Percentiles rank a stretch among this genome's conserved stretches.
phyloP scores from a whole-genome alignment of 176 grass and related monocot genomes.

The Oryza coarctata region DNA sequence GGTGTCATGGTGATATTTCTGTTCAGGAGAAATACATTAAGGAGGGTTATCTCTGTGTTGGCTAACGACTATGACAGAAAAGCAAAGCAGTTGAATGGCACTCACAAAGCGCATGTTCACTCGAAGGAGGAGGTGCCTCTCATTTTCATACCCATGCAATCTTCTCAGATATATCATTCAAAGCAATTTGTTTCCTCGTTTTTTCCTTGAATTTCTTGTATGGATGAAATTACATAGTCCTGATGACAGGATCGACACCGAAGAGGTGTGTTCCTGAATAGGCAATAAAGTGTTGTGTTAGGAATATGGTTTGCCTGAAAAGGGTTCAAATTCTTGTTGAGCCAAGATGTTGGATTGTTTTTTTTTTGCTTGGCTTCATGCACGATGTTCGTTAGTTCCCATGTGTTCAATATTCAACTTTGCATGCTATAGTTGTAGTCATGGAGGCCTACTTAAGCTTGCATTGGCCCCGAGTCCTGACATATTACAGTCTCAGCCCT shows the following conservation, averaged over 20 bases:
- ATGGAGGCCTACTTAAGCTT: not conserved
- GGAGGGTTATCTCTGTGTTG: slow-evolving; percentile 69
- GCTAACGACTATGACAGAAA: slow-evolving; percentile 82
- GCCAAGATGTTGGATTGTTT: not conserved
- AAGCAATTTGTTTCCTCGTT: not conserved
- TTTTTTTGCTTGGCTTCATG: not conserved
- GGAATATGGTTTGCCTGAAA: not conserved
- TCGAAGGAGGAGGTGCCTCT: slow-evolving; percentile 73
- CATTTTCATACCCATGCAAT: not conserved
- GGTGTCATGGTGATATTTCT: slow-evolving; percentile 90
- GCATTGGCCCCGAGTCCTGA: not conserved
- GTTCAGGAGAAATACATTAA: slow-evolving; percentile 75
- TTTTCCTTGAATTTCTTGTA: not conserved
- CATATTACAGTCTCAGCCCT: not conserved
- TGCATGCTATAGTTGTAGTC: not conserved
- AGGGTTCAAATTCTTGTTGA: not conserved
- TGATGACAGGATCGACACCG: too few species aligned
- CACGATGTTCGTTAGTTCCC: not conserved
- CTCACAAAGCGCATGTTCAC: slow-evolving; percentile 90
- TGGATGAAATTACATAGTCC: not conserved
- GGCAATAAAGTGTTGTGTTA: too few species aligned
- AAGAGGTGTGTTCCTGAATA: too few species aligned
- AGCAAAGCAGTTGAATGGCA: slow-evolving; percentile 87
- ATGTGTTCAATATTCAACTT: not conserved
- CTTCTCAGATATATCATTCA: not conserved